phyloP scores from a whole-genome alignment of 2,329 filamentous ascomycete genomes.

The Scorias spongiosa region DNA sequence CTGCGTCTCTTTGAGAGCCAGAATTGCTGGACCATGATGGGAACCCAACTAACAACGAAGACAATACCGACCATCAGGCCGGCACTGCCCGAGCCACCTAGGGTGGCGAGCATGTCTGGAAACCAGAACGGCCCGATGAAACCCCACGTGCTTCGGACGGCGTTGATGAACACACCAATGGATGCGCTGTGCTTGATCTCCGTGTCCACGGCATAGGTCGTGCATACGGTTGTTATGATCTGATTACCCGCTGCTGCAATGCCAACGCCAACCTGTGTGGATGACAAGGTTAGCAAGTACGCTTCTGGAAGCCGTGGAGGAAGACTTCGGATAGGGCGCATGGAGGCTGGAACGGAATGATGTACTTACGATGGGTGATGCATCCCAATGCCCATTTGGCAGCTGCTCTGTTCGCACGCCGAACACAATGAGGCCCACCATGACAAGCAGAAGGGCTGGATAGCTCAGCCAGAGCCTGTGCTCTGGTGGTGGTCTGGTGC shows the following conservation, averaged over 20 bases:
- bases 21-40: slow-evolving; percentile 13
- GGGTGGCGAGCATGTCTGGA: slow-evolving; percentile 24
- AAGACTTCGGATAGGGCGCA: no score
- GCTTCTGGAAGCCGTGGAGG: no score
- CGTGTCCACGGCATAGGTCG: slow-evolving; percentile 46
- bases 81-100: slow-evolving; percentile 22
- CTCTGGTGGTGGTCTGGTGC: slow-evolving; percentile 28
- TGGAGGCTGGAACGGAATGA: slow-evolving; percentile 7
- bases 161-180: slow-evolving; percentile 43
- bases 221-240: slow-evolving; percentile 44
- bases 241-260: slow-evolving; percentile 41
- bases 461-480: slow-evolving; percentile 44
- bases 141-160: slow-evolving; percentile 40
- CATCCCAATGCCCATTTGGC: slow-evolving; percentile 33
- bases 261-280: slow-evolving; percentile 25
- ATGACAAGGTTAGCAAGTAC: not conserved
- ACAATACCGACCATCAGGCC: slow-evolving; percentile 23
- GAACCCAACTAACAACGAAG: slow-evolving; percentile 12
- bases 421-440: slow-evolving; percentile 40
- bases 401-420: slow-evolving; percentile 35
- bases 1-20: not conserved
- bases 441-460: slow-evolving; percentile 33
- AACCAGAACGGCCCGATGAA: slow-evolving; percentile 33
- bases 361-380: slow-evolving; percentile 33
- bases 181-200: slow-evolving; percentile 37